Evolutionary conservation across 1,139 yeast species (phyloP), one percentile per base, ranked within the genome.

Genomic region (Blastobotrys indianensis): DNA sequence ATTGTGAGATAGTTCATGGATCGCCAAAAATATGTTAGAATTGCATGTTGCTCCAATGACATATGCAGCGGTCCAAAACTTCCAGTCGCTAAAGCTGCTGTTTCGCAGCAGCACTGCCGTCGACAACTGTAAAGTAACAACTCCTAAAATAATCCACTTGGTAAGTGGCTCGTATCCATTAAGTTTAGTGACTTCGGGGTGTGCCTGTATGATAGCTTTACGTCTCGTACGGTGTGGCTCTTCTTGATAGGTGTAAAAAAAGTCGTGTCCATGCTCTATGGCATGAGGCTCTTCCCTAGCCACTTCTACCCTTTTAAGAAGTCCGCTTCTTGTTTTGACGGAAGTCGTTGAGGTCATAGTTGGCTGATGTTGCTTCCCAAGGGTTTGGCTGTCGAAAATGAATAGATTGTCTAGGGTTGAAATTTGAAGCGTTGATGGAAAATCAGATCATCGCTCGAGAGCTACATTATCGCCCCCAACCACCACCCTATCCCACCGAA

Each of bases 141-240:
- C 90, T 1, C 72, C 71, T 1, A 73, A 50, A 5, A 85, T 82
- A 30, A 84, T 77, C 72, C 81, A 88, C 60, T 87, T 87, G 4
- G 97, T 88, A 47, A 74, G 65, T 0, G 95, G 94, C 64, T 88
- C 97, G 52, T 80, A 85, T 2, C 97, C 97, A 35, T 86, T 82
- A 30, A 88, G 74, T 60, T 83, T 84, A 32, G 81, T 73, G 23
- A 87, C 85, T 53, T 87, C 82, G 0, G 97, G 97, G 58, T 88
- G 78, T 43, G 77, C 79, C 55, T 77, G 75, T 56, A 88, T 68
- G 51, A 88, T 88, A 51, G 73, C 74, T 64, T 81, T 82, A 51
- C 97, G 73, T 53, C 97, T 72, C 2, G 74, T 61, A 4, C 82
- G 77, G 61, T 88, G 97, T 2, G 95, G 95, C 61, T 88, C 96